Evolutionary conservation across 108 stramenopile genomes (phyloP), one percentile per base, ranked within the genome.

Genomic region (Asterionellopsis glacialis): DNA sequence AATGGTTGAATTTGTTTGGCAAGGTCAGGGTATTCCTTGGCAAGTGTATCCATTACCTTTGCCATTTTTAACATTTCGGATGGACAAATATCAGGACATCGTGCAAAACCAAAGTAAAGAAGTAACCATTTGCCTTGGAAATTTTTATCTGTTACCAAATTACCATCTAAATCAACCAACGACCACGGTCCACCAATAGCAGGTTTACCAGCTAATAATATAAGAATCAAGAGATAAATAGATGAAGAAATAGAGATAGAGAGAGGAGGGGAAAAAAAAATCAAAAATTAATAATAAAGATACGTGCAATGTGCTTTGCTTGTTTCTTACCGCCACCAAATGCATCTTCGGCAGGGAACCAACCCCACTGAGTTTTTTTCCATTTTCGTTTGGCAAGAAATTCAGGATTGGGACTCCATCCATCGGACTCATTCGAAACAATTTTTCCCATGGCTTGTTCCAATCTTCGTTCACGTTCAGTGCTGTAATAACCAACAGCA

Each of bases 51-150:
- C 77, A 99, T 85, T 13, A 99, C 90, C 38, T 94, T 80, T 12
- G 88, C 95, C 12, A 99, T 69, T 76, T 99, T 99, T 40, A 98
- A 80, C 82, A 99, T 95, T 84, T 99, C 99, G 1, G 96, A 91
- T 9, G 99, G 99, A 55, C 99, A 99, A 72, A 99, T 99, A 67
- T 99, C 99, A 26, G 99, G 99, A 74, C 99, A 99, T 38, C 94
- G 92, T 22, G 97, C 96, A 76, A 99, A 99, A 49, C 99, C 99
- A 74, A 99, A 99, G 79, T 99, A 99, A 9, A 99, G 73, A 11
- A 99, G 72, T 23, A 91, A 75, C 90, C 90, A 95, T 53, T 90
- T 88, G 45, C 94, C 94, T 61, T 87, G 74, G 73, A 90, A 93
- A 14, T 75, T 76, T 44, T 81, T 72, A 57, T 90, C 76, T 19